Percentiles rank a stretch among this genome's conserved stretches.
Conservation (phyloP, 2,329 filamentous ascomycete species). For the Stagonosporopsis vannaccii region DNA sequence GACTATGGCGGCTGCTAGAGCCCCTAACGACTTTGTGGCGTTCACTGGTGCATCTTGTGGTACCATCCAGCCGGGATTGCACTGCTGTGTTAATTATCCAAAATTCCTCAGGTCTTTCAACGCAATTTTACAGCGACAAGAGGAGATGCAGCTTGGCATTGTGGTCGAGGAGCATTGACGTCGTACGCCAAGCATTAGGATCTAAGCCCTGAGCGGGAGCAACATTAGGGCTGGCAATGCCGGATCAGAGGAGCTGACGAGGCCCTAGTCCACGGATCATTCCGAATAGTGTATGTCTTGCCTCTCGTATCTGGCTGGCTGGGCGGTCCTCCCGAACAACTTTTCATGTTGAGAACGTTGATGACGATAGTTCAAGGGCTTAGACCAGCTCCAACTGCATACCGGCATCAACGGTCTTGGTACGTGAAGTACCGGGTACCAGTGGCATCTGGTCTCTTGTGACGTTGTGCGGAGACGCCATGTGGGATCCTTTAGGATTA, state of each 20-base stretch:
- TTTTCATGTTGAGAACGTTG: constrained; percentile 5
- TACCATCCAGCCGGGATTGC: constrained; percentile 9
- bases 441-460: background rate
- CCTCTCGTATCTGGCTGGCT: constrained; percentile 2
- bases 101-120: background rate
- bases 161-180: background rate
- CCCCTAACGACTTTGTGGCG: background rate
- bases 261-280: constrained; percentile 8
- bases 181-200: constrained; percentile 1
- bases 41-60: background rate
- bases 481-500: constrained; percentile 10
- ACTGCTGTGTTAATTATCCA: background rate
- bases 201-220: constrained; percentile 11
- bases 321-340: background rate
- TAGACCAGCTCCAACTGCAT: background rate
- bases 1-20: constrained; percentile 7
- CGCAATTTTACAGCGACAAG: background rate
- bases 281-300: constrained; percentile 8
- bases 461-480: constrained; percentile 19
- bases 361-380: constrained; percentile 7
- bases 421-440: constrained; percentile 4
- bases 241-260: constrained; percentile 1
- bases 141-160: background rate
- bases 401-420: background rate
- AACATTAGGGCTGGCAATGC: constrained; percentile 6